These are phyloP conservation scores for Datisca glomerata DNA, from an alignment of 306 rosid genomes.

Conservation along the genomic window DNA sequence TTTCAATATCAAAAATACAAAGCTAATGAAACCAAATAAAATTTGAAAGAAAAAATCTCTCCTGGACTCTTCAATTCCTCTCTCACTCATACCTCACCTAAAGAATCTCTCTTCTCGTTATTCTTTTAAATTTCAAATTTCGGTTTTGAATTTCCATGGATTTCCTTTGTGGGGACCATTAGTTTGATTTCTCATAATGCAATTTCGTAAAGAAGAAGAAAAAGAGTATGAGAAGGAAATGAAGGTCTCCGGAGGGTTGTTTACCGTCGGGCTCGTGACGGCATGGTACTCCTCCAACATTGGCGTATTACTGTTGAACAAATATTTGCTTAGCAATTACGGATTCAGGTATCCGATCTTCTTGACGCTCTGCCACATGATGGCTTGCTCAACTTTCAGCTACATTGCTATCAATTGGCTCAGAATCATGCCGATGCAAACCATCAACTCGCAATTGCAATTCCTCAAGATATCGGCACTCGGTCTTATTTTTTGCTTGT, in stretches of 20 bases:
- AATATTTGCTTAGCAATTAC: conserved; percentile 70
- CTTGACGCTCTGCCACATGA: conserved; percentile 94
- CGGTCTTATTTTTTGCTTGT: conserved; percentile 60
- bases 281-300: conserved; percentile 90
- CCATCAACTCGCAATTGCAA: conserved; percentile 59
- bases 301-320: conserved; percentile 71
- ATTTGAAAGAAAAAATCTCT: no score
- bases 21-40: no score
- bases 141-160: no score
- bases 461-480: conserved; percentile 69
- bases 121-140: no score
- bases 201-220: no score
- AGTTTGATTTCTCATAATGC: no score
- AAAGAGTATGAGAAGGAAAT: no score
- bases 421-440: conserved; percentile 76
- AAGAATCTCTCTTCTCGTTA: no score
- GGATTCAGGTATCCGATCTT: conserved; percentile 92
- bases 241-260: conserved; percentile 36
- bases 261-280: conserved; percentile 57
- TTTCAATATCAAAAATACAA: no score
- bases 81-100: no score
- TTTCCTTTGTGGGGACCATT: no score
- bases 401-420: conserved; percentile 80
- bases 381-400: conserved; percentile 73
- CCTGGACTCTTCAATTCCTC: no score